Evolutionary conservation across 495 filamentous ascomycete species (phyloP).

Genomic region (Halenospora varia): DNA sequence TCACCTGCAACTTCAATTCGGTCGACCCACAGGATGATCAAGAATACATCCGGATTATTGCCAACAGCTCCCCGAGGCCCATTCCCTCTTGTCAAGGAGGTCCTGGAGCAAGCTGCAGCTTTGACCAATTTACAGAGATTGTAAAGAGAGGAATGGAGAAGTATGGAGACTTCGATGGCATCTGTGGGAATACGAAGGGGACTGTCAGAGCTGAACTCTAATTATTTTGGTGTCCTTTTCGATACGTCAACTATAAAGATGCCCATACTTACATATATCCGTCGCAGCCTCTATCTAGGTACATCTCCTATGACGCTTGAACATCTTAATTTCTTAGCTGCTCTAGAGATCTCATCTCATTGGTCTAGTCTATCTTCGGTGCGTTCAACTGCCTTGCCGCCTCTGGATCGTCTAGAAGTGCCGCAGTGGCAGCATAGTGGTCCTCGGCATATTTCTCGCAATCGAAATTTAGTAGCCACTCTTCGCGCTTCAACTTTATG

Average conservation of each 20-base stretch:
- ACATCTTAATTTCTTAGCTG: not conserved
- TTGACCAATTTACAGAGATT: constrained; percentile 15
- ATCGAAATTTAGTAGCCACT: constrained; percentile 60
- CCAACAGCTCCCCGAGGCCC: constrained; percentile 52
- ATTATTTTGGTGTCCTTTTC: no score
- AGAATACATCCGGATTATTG: constrained; percentile 37
- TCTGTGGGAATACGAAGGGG: constrained; percentile 14
- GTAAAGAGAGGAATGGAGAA: constrained; percentile 15
- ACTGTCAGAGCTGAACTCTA: not conserved
- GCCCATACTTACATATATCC: no score
- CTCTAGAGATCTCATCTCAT: not conserved
- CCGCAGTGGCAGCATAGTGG: constrained; percentile 29
- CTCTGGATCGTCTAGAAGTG: constrained; percentile 6
- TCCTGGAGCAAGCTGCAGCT: constrained; percentile 40
- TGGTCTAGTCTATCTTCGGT: not conserved
- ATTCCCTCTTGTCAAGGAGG: constrained; percentile 41
- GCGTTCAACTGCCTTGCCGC: not conserved
- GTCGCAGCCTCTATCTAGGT: no score
- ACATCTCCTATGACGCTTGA: no score
- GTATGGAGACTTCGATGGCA: constrained; percentile 22
- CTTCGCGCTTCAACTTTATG: constrained; percentile 49
- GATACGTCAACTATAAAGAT: no score
- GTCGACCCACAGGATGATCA: constrained; percentile 1
- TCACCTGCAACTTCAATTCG: constrained; percentile 7
- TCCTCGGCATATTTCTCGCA: constrained; percentile 55